Evolutionary conservation across 306 rosid species (phyloP), one percentile per base, ranked within the genome.

Genomic region (Argentina anserina): DNA sequence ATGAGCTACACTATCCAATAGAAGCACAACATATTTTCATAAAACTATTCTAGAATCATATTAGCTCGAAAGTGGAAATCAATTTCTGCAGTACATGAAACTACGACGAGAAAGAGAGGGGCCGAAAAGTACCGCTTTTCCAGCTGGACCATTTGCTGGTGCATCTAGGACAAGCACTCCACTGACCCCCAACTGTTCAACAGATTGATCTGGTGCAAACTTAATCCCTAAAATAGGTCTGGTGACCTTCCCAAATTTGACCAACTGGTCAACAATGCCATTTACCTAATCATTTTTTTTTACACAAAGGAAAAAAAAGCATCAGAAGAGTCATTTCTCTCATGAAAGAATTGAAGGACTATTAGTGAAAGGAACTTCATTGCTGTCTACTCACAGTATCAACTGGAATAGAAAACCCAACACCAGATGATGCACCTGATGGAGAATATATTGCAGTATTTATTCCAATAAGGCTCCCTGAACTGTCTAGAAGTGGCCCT

Each of bases 131-230:
- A 91, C 99, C 43, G 99, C 99, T 88, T 95, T 95, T 36, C 97
- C 99, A 41, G 99, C 99, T 5, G 99, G 99, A 80, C 99, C 97
- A 82, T 56, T 83, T 63, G 86, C 60, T 56, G 99, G 97, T 75
- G 99, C 99, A 75, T 95, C 99, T 78, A 95, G 81, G 71, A 95
- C 93, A 52, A 95, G 99, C 78, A 95, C 99, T 65, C 99, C 99
- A 70, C 97, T 87, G 60, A 95, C 90, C 5, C 99, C 99, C 59
- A 91, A 69, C 85, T 91, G 97, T 81, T 95, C 97, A 49, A 95
- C 99, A 62, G 99, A 95, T 65, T 95, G 99, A 88, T 95, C 99
- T 2, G 99, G 99, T 31, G 99, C 99, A 83, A 95, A 95, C 83
- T 95, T 95, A 67, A 95, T 91, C 69, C 99, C 99, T 82, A 95